Evolutionary conservation across 495 filamentous ascomycete species (phyloP).

Genomic region (Saxophila tyrrhenica): DNA sequence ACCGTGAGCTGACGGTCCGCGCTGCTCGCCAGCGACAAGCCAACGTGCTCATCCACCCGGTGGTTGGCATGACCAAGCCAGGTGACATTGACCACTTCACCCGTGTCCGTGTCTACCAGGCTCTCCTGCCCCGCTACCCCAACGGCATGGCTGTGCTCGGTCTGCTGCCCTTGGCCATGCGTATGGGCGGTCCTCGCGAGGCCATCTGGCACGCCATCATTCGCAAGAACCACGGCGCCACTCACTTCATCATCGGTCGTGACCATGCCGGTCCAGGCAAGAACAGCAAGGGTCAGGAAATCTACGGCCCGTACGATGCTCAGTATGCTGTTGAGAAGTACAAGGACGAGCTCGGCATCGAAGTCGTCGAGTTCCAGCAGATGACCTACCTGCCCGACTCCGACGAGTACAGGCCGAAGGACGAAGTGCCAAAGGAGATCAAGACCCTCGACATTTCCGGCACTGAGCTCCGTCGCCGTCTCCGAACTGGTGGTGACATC

Average conservation of each 20-base stretch:
- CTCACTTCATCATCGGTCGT: constrained; percentile 97
- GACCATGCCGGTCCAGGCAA: constrained; percentile 96
- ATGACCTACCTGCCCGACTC: constrained; percentile 96
- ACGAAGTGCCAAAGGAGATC: constrained; percentile 71
- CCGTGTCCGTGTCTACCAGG: constrained; percentile 95
- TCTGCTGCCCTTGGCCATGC: constrained; percentile 92
- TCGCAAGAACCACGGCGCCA: constrained; percentile 97
- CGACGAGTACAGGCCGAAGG: constrained; percentile 89
- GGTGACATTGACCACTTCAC: constrained; percentile 99
- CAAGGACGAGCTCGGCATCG: constrained; percentile 87
- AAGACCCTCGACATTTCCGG: constrained; percentile 95
- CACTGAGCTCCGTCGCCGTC: constrained; percentile 81
- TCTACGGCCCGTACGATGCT: constrained; percentile 98
- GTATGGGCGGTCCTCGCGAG: constrained; percentile 96
- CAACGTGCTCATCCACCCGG: constrained; percentile 97
- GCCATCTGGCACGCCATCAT: constrained; percentile 99
- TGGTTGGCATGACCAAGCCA: constrained; percentile 95
- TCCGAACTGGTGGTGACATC: constrained; percentile 83
- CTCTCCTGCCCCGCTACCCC: constrained; percentile 90
- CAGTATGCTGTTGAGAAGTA: constrained; percentile 97
- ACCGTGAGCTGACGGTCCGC: constrained; percentile 92
- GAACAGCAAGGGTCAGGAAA: constrained; percentile 91
- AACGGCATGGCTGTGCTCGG: constrained; percentile 98
- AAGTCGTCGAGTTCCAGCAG: constrained; percentile 98
- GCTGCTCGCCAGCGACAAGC: constrained; percentile 90